Percentiles rank a stretch among this genome's conserved stretches.
These are phyloP conservation scores for Penicillium sp. DNA, from an alignment of 2,329 filamentous ascomycete genomes.

Conservation along the genomic window DNA sequence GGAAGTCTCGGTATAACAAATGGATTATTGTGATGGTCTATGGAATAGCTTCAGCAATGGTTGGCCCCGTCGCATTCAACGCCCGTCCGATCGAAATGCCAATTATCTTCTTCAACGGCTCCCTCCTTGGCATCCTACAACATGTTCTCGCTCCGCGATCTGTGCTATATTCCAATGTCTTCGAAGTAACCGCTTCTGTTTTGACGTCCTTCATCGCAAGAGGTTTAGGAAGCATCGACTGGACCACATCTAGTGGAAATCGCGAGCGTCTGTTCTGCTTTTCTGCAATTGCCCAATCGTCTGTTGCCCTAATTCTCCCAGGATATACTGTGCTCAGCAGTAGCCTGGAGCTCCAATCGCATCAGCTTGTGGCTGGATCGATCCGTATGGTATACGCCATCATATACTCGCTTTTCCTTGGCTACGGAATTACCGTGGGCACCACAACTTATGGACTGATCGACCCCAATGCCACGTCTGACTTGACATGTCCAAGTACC, in stretches of 20 bases:
- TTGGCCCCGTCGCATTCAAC: conserved; percentile 79
- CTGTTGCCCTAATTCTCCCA: conserved; percentile 71
- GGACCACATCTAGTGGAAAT: conserved; percentile 10
- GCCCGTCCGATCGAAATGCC: conserved; percentile 78
- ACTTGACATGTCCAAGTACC: conserved; percentile 54
- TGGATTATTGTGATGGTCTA: conserved; percentile 66
- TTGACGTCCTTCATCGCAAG: conserved; percentile 69
- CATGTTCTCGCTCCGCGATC: conserved; percentile 76
- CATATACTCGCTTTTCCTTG: conserved; percentile 71
- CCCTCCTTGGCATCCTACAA: conserved; percentile 72
- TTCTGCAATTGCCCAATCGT: conserved; percentile 69
- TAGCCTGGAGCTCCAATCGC: conserved; percentile 68
- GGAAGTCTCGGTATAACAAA: conserved; percentile 56
- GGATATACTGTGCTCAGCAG: conserved; percentile 65
- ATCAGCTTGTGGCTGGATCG: conserved; percentile 68
- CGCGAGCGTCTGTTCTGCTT: conserved; percentile 66
- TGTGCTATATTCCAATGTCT: conserved; percentile 66
- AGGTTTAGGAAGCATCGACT: conserved; percentile 64
- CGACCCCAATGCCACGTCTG: conserved; percentile 55
- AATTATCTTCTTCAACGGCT: conserved; percentile 74
- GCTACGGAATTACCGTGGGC: conserved; percentile 71
- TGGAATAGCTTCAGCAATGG: conserved; percentile 71
- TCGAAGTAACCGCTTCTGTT: conserved; percentile 65
- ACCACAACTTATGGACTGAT: conserved; percentile 64
- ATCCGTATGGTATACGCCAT: conserved; percentile 76